Conservation (phyloP, 2,329 filamentous ascomycete genomes). For the Decorospora gaudefroyi region DNA sequence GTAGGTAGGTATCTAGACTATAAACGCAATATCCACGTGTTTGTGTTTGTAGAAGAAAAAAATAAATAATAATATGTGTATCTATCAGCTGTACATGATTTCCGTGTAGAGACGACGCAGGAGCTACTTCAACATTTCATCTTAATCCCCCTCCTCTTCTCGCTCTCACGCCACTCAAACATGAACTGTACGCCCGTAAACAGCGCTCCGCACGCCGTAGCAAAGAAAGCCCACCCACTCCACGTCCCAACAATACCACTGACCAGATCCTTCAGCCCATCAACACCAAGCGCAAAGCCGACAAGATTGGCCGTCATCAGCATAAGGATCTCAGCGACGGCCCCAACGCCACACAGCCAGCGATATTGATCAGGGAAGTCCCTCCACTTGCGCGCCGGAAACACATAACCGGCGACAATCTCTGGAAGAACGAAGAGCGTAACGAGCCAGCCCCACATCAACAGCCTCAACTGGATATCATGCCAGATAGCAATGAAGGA, state of each 20-base stretch:
- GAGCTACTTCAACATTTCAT: conserved; percentile 85
- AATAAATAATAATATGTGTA: too few species aligned
- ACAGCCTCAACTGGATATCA: conserved; percentile 85
- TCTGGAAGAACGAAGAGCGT: conserved; percentile 94
- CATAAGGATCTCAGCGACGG: conserved; percentile 83
- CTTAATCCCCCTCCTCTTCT: conserved; percentile 78
- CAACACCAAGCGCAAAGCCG: conserved; percentile 89
- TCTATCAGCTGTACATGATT: too few species aligned
- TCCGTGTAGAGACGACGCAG: too few species aligned
- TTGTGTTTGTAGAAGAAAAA: too few species aligned
- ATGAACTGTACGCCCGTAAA: conserved; percentile 91
- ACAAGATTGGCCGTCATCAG: conserved; percentile 96
- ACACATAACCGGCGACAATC: conserved; percentile 70
- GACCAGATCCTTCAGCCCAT: conserved; percentile 79
- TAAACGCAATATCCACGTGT: too few species aligned
- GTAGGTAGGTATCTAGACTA: too few species aligned
- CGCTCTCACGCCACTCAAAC: conserved; percentile 90
- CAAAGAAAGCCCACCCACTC: conserved; percentile 74
- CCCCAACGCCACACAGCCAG: conserved; percentile 77
- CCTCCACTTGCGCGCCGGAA: conserved; percentile 75
- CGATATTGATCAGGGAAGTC: conserved; percentile 72
- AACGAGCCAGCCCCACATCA: conserved; percentile 97
- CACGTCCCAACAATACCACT: conserved; percentile 75
- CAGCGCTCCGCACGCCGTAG: conserved; percentile 70
- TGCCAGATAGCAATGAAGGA: conserved; percentile 98